phyloP scores from a whole-genome alignment of 108 stramenopile genomes.

The Pseudonitzschia delicatissima region DNA sequence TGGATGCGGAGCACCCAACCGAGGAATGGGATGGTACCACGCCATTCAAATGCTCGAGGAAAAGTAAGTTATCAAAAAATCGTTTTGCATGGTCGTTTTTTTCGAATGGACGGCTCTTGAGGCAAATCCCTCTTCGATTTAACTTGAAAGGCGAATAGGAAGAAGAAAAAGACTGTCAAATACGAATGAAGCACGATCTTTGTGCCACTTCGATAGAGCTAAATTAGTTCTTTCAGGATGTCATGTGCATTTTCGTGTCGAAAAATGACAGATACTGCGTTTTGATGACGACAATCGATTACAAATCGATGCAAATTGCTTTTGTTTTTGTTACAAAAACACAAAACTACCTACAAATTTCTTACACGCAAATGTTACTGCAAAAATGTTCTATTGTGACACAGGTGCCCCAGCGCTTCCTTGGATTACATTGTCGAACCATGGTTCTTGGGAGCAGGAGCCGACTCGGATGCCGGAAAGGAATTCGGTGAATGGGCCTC shows the following conservation, averaged over 20 bases:
- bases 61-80: too few species aligned
- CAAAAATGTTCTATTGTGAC: not conserved
- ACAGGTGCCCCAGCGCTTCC: slow-evolving; percentile 80
- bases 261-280: not conserved
- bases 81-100: not conserved
- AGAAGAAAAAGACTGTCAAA: too few species aligned
- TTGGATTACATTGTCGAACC: slow-evolving; percentile 82
- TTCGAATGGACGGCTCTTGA: too few species aligned
- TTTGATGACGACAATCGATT: slow-evolving; percentile 8
- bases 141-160: too few species aligned
- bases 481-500: slow-evolving; percentile 72
- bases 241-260: not conserved
- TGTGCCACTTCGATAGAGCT: not conserved
- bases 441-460: slow-evolving; percentile 84
- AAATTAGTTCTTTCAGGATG: not conserved
- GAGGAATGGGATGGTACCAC: slow-evolving; percentile 63
- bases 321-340: not conserved
- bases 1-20: slow-evolving; percentile 83
- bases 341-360: too few species aligned
- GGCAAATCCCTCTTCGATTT: too few species aligned
- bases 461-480: slow-evolving; percentile 58
- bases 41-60: slow-evolving; percentile 86
- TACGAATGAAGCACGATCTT: too few species aligned
- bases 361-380: not conserved
- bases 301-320: too few species aligned